Conservation (phyloP, 345 rosid genomes). For the Sisymbrium irio region DNA sequence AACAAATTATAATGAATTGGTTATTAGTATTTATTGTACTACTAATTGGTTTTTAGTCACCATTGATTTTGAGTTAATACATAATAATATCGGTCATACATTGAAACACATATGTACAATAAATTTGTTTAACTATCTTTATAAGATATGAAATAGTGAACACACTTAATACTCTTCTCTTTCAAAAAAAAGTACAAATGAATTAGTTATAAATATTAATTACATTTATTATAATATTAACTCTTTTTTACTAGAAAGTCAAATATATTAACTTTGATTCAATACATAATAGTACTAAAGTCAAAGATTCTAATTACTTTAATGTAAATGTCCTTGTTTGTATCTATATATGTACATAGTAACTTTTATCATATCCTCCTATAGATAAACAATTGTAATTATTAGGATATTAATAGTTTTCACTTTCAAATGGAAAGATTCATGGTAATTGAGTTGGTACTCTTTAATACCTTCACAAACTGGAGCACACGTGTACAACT, state of each 20-base stretch:
- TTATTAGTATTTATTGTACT: neutral
- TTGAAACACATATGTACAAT: neutral
- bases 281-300: too few species aligned
- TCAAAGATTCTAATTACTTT: too few species aligned
- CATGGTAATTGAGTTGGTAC: neutral
- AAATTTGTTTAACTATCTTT: neutral
- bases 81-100: neutral
- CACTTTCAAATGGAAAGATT: neutral
- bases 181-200: too few species aligned
- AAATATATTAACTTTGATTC: too few species aligned
- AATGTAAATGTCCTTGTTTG: neutral
- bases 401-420: neutral
- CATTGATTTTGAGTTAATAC: neutral
- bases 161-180: too few species aligned
- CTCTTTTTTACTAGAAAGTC: too few species aligned
- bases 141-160: too few species aligned
- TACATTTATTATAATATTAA: too few species aligned
- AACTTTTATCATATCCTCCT: neutral
- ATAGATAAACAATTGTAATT: neutral
- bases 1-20: neutral
- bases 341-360: neutral
- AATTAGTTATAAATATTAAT: too few species aligned
- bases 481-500: slow-evolving; percentile 10
- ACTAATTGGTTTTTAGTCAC: neutral
- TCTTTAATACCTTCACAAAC: neutral